Conservation (phyloP, 257 asterid genomes). For the Forsythia viridissima region DNA sequence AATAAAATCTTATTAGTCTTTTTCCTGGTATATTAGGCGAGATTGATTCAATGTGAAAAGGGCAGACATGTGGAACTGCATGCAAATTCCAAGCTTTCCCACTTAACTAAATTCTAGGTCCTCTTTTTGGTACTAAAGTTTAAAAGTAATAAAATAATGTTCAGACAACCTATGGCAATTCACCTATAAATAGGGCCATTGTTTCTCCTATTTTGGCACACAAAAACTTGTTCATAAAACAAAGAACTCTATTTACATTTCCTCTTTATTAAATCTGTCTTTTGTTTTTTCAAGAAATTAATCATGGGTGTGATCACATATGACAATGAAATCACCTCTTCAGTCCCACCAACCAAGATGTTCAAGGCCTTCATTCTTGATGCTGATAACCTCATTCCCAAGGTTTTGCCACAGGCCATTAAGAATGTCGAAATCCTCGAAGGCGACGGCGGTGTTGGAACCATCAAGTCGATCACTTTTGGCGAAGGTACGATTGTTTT, state of each 20-base stretch:
- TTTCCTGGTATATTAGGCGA: not conserved
- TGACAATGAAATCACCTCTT: slow-evolving; percentile 27
- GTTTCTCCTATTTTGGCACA: not conserved
- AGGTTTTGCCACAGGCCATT: slow-evolving; percentile 39
- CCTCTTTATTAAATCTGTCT: not conserved
- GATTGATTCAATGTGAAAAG: slow-evolving; percentile 3
- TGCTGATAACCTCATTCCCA: slow-evolving; percentile 38
- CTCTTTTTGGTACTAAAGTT: not conserved
- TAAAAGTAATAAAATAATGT: too few species aligned
- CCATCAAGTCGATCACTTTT: slow-evolving; percentile 38
- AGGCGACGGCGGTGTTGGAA: slow-evolving; percentile 46
- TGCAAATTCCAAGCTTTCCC: not conserved
- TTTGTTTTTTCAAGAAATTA: not conserved
- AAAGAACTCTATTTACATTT: not conserved
- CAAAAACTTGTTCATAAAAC: not conserved
- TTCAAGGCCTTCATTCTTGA: slow-evolving; percentile 44
- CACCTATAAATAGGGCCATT: not conserved
- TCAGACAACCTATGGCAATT: not conserved
- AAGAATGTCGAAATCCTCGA: slow-evolving; percentile 37
- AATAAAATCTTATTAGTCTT: not conserved
- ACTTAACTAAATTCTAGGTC: not conserved
- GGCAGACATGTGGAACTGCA: not conserved
- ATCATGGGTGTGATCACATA: slow-evolving; percentile 36
- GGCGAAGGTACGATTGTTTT: slow-evolving; percentile 38
- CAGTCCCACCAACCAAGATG: slow-evolving; percentile 44